phyloP scores from a whole-genome alignment of 257 asterid species.

The Linaria vulgaris region DNA sequence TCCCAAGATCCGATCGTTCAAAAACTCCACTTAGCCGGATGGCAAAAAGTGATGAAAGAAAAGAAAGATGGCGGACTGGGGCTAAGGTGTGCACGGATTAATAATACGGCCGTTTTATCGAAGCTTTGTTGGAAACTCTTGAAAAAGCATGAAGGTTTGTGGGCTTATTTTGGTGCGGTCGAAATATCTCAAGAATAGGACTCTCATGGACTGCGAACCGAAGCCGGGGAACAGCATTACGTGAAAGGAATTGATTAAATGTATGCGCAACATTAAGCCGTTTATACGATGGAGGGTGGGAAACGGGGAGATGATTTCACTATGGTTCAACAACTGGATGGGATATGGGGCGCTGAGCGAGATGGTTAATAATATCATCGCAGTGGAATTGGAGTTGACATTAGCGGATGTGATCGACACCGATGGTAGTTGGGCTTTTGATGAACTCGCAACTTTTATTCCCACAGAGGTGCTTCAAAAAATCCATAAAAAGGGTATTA shows the following conservation, averaged over 20 bases:
- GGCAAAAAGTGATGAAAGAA: no score
- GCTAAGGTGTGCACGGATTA: no score
- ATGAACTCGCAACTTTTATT: no score
- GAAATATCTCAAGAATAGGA: no score
- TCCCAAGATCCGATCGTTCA: no score
- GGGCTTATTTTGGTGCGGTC: background rate
- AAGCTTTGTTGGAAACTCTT: background rate
- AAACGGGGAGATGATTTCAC: background rate
- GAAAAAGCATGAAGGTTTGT: background rate
- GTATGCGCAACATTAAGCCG: background rate
- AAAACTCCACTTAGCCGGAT: no score
- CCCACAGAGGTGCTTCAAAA: no score
- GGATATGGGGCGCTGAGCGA: background rate
- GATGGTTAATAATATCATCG: background rate
- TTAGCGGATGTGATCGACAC: background rate
- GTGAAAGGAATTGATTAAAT: background rate
- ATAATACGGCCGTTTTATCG: no score
- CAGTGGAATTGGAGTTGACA: background rate
- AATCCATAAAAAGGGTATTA: background rate
- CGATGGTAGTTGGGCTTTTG: background rate
- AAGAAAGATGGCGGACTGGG: no score
- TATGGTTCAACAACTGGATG: background rate
- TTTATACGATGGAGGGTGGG: background rate
- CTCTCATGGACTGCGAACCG: no score
- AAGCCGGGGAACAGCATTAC: background rate